A percentile compares a stretch with the other conserved stretches of the same genome.
Evolutionary conservation across 208 protist species (phyloP).

Genomic region (Crithidia brevicula): DNA sequence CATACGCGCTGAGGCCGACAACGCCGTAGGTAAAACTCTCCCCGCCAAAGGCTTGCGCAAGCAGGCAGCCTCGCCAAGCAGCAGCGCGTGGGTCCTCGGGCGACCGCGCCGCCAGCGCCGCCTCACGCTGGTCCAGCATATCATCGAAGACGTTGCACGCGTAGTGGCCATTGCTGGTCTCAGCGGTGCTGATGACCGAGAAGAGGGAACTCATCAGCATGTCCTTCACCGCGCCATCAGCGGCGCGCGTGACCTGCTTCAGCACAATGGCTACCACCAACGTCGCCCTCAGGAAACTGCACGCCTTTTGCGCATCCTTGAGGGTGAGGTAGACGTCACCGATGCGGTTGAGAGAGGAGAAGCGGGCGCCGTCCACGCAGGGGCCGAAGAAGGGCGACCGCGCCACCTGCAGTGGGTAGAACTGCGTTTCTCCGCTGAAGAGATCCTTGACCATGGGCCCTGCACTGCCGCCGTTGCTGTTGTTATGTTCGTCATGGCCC

Average conservation of each 20-base stretch:
- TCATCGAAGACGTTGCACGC: slow-evolving; percentile 18
- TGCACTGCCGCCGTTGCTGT: background rate
- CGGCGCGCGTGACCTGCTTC: slow-evolving; percentile 28
- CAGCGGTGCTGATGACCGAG: slow-evolving; percentile 29
- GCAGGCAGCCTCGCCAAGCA: slow-evolving; percentile 14
- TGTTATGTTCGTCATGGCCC: too few species aligned
- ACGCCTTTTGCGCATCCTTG: slow-evolving; percentile 40
- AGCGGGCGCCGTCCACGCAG: slow-evolving; percentile 40
- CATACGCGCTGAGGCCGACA: slow-evolving; percentile 18
- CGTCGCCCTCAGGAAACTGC: slow-evolving; percentile 39
- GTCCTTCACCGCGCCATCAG: slow-evolving; percentile 18
- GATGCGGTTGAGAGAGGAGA: slow-evolving; percentile 28
- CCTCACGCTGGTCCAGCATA: slow-evolving; percentile 20
- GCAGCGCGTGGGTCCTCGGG: slow-evolving; percentile 2
- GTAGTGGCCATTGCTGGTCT: slow-evolving; percentile 16
- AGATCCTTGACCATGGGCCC: slow-evolving; percentile 19
- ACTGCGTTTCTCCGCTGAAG: slow-evolving; percentile 21
- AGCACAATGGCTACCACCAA: slow-evolving; percentile 40
- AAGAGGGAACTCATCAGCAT: slow-evolving; percentile 37
- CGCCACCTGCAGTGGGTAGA: slow-evolving; percentile 24
- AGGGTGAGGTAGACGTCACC: slow-evolving; percentile 39
- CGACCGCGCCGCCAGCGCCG: slow-evolving; percentile 10
- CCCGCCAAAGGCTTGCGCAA: slow-evolving; percentile 15
- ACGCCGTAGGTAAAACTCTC: slow-evolving; percentile 25
- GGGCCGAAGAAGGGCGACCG: slow-evolving; percentile 53